Evolutionary conservation across 2,329 filamentous ascomycete species (phyloP).

Genomic region (Tolypocladium album): DNA sequence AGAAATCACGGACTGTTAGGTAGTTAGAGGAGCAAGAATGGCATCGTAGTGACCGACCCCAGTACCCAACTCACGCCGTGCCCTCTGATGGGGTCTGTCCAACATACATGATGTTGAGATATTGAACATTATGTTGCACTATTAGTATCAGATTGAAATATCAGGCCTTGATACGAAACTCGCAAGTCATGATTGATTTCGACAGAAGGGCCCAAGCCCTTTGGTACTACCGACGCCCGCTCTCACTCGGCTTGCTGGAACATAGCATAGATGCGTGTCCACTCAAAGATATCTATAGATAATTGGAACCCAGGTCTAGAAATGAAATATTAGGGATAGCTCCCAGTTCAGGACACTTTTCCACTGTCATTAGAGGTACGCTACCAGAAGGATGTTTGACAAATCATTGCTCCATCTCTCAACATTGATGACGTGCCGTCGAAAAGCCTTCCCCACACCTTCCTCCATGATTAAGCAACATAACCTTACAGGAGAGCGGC

Average conservation of each 20-base stretch:
- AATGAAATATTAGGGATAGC: background rate
- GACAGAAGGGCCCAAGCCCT: background rate
- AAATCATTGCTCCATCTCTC: background rate
- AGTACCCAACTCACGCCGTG: too few species aligned
- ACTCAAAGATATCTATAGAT: background rate
- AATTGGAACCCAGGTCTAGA: background rate
- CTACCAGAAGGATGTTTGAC: background rate
- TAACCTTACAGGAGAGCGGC: slow-evolving; percentile 12
- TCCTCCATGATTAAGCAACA: background rate
- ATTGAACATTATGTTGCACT: too few species aligned
- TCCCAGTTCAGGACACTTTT: background rate
- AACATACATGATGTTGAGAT: too few species aligned
- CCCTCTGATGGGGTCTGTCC: too few species aligned
- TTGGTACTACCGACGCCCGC: background rate
- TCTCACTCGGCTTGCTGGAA: background rate
- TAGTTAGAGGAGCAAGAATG: too few species aligned
- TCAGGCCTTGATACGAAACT: too few species aligned
- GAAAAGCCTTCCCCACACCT: background rate
- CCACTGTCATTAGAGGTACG: background rate
- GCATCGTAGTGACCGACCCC: too few species aligned
- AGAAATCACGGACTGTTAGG: too few species aligned
- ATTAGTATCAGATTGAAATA: too few species aligned
- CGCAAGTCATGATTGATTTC: background rate
- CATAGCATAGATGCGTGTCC: background rate
- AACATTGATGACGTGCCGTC: background rate